Base-by-base conservation (phyloP, 1,139 yeast species). In the Lodderomyces theae region DNA sequence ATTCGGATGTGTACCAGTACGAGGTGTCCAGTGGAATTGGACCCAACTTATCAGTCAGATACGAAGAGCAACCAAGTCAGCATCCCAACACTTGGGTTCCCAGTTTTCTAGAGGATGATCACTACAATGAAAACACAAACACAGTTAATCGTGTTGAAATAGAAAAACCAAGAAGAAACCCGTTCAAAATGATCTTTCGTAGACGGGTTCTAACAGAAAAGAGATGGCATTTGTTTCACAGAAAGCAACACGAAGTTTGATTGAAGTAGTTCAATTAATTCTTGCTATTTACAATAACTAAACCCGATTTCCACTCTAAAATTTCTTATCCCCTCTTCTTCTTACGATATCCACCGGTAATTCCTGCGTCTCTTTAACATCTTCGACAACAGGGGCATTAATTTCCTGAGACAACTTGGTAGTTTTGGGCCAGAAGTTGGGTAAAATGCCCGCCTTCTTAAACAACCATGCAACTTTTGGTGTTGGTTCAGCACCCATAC, bases 401-500 rank as follows among this genome's bases (percentile, higher is more conserved):
- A 67, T 53, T 40, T 59, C 61, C 51, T 69, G 74, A 22, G 66
- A 50, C 49, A 67, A 59, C 50, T 65, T 66, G 41, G 49, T 47
- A 24, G 75, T 77, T 43, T 61, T 53, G 56, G 86, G 83, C 95
- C 95, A 86, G 48, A 74, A 76, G 41, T 79, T 82, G 22, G 87
- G 86, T 53, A 90, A 73, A 39, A 84, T 68, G 4, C 89, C 88
- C 3, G 88, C 88, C 61, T 86, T 87, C 56, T 82, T 83, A 60
- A 92, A 78, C 46, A 92, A 66, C 52, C 80, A 80, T 4, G 81
- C 77, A 10, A 90, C 95, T 4, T 94, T 72, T 34, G 86, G 90
- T 25, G 94, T 82, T 4, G 96, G 95, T 59, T 86, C 95, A 1
- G 97, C 98, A n/a, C 99, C 99, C 12, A 88, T 96, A 56, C 97